Conservation (phyloP, 2,329 filamentous ascomycete species). For the Fusarium heterosporum region DNA sequence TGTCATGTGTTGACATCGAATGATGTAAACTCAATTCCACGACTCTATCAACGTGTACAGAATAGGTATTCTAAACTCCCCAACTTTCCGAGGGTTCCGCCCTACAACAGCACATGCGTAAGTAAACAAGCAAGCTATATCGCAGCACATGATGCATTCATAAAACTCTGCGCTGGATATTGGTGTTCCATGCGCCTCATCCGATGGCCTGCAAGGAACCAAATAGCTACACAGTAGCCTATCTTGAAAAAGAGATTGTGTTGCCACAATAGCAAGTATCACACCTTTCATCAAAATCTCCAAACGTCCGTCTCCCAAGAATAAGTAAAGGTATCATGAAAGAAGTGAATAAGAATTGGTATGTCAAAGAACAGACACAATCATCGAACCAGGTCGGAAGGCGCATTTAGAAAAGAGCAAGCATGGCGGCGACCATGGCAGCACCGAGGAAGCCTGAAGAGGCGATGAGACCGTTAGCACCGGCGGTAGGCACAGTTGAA, state of each 20-base stretch:
- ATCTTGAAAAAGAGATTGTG: slow-evolving; percentile 30
- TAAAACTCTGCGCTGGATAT: slow-evolving; percentile 44
- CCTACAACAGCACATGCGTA: slow-evolving; percentile 26
- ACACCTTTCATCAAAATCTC: slow-evolving; percentile 34
- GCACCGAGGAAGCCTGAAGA: slow-evolving; percentile 56
- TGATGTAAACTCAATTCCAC: slow-evolving; percentile 6
- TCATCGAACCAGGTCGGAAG: slow-evolving; percentile 10
- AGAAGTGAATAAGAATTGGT: slow-evolving; percentile 27
- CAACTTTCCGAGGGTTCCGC: slow-evolving; percentile 38
- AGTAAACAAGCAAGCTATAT: slow-evolving; percentile 1
- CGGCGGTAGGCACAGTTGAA: slow-evolving; percentile 44
- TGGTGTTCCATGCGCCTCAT: slow-evolving; percentile 41
- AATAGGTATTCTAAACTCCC: slow-evolving; percentile 25
- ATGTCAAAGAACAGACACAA: background rate
- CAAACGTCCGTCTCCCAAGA: slow-evolving; percentile 50
- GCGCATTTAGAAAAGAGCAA: slow-evolving; percentile 51
- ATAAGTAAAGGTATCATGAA: slow-evolving; percentile 41
- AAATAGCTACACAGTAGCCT: slow-evolving; percentile 40
- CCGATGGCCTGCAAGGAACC: slow-evolving; percentile 43
- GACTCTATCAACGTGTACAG: slow-evolving; percentile 5
- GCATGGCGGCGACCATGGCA: slow-evolving; percentile 55
- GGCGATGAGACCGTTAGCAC: slow-evolving; percentile 53
- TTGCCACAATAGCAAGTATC: slow-evolving; percentile 34
- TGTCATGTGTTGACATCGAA: slow-evolving; percentile 6
- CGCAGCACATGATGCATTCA: slow-evolving; percentile 31